Evolutionary conservation across 164 flowering plant genomes (phyloP), one percentile per base, ranked within the genome.

Genomic region (Litsea cubeba): DNA sequence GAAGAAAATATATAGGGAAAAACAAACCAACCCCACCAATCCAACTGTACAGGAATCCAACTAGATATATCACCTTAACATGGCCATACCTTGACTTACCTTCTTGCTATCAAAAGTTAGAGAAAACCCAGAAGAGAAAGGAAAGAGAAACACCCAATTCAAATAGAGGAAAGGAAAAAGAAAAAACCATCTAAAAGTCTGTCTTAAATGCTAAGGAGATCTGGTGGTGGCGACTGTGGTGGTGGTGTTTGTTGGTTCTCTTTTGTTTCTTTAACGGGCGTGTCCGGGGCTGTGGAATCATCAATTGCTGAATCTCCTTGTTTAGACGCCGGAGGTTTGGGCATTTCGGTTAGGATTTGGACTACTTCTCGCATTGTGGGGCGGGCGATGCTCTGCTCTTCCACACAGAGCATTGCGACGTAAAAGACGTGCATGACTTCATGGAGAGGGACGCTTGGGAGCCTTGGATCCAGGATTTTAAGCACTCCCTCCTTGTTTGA

Each of bases 331-430:
- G 86, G 82, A 40, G 87, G 77, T 83, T 83, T 88, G 10, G 98
- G 98, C 1, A 90, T 81, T 86, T 95, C 98, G 0, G 94, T 82
- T 30, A 96, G 85, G 51, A 96, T 96, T 68, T 96, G 99, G 26
- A 96, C 98, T 0, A 96, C 99, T 76, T 96, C 99, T 4, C 99
- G 75, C 99, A 94, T 96, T 54, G 95, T 96, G 22, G 99, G 99
- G 5, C 99, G 89, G 75, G 92, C 97, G 1, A 94, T 90, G 0
- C 95, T 94, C 68, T 92, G 98, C 71, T 96, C 99, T 77, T 94
- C 99, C 0, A 96, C 99, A 50, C 99, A 96, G 3, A 94, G 92
- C 97, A 96, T 87, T 46, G 99, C 97, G 0, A 96, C 98, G 49
- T 92, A 92, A 87, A 96, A 96, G 1, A 96, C 90, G 68, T 96